A percentile compares a stretch with the other conserved stretches of the same genome.
Conservation (phyloP, 1,139 yeast species). For the Maudiozyma humilis region DNA sequence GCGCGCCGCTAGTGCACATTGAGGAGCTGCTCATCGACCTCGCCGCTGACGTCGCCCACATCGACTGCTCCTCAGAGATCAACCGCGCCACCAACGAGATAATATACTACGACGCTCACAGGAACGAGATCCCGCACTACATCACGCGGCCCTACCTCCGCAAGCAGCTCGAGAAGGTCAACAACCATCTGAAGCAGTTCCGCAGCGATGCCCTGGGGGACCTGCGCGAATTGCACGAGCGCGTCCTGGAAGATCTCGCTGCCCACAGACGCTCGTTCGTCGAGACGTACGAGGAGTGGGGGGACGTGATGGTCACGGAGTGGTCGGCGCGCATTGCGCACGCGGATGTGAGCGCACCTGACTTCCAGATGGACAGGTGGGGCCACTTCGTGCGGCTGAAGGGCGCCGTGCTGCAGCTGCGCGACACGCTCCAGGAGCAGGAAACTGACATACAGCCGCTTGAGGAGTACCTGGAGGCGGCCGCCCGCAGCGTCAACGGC, state of each 20-base stretch:
- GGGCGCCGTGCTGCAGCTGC: conserved; percentile 22
- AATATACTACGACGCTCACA: conserved; percentile 28
- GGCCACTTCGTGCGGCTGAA: conserved; percentile 19
- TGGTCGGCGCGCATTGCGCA: conserved; percentile 36
- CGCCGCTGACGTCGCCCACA: conserved; percentile 35
- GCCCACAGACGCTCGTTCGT: conserved; percentile 38
- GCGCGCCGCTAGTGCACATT: not conserved
- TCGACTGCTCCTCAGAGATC: conserved; percentile 42
- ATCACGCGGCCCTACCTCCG: conserved; percentile 54
- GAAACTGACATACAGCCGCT: conserved; percentile 18
- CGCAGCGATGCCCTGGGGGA: not conserved
- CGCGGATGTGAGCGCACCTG: conserved; percentile 19
- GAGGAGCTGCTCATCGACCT: not conserved
- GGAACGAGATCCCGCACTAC: no score
- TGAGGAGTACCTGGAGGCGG: conserved; percentile 2
- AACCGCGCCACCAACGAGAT: conserved; percentile 37
- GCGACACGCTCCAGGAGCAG: conserved; percentile 51
- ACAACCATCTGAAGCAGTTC: conserved; percentile 30
- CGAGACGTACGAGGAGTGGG: conserved; percentile 63
- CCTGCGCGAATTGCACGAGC: not conserved
- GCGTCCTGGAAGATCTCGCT: conserved; percentile 32
- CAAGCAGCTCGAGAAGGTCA: conserved; percentile 37
- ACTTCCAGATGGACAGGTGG: conserved; percentile 14
- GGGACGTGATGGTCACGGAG: conserved; percentile 56
- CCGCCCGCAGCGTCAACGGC: conserved; percentile 1